Evolutionary conservation across 75 land plant species (phyloP), one percentile per base, ranked within the genome.

Genomic region (Sequoiadendron giganteum): DNA sequence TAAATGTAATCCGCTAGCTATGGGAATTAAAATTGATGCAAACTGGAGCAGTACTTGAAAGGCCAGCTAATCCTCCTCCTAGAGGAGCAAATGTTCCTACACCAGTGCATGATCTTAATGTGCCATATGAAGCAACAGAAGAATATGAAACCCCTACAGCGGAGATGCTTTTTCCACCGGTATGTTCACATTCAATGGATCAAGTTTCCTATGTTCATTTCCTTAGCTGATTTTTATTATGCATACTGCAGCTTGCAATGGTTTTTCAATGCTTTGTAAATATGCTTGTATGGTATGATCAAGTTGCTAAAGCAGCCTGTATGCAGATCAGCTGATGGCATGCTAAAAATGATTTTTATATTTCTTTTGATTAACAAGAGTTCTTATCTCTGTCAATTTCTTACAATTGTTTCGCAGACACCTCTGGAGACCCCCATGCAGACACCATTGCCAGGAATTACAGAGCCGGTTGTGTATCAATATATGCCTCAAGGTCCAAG

Each of bases 11-110:
- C 42, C 32, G 52, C n/a, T 82, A 98, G 99, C 80, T 95, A 14
- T 98, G 99, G 99, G 99, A 98, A 88, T 87, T 94, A 87, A 98
- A 98, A 89, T 92, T 98, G 97, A 93, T 95, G 93, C 99, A 97
- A 91, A 93, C 94, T 68, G 99, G 99, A 21, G 97, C 88, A 4
- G 90, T 98, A 11, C 54, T 68, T 65, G 94, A 92, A 34, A 91
- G 90, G 4, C 93, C 92, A 38, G 93, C 92, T 18, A 89, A 95
- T 43, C 43, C 90, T n/a, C 40, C 87, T 49, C 86, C 88, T 14
- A 87, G 90, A 4, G 92, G 90, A 65, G 48, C 89, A 4, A 86
- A 78, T 8, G 86, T 92, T 48, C 91, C 88, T 42, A 87, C 96
- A 32, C 91, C 95, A 43, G 95, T 98, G 43, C 97, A 97, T 86